Evolutionary conservation across 805 yeast genomes (phyloP), one percentile per base, ranked within the genome.

Genomic region (Kluyveromyces siamensis): DNA sequence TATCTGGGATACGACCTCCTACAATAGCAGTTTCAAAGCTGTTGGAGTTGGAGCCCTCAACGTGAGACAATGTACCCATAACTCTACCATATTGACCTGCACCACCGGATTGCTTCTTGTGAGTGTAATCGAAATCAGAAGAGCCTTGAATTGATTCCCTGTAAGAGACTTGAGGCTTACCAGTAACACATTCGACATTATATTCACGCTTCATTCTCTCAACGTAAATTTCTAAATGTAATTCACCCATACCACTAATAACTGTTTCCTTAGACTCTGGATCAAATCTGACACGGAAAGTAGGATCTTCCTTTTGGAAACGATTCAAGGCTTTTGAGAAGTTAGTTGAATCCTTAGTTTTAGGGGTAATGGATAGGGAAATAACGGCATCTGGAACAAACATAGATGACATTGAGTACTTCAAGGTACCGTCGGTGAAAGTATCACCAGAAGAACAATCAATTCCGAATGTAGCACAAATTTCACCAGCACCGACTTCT

Each of bases 401-500:
- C 99, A 93, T 93, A 6, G 97, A 88, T 49, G 95, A 81, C 98
- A 93, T 91, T 48, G 99, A 83, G 59, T 86, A 83, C 59, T 81
- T 75, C 48, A 81, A 73, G 13, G 76, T 74, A 48, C 93, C 96
- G 56, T 87, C 96, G 42, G 96, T 84, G 69, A 93, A 93, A 13
- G 98, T 88, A 64, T 93, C 99, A 63, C 99, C 99, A 13, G 99
- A 93, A 10, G 98, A 83, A 77, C 99, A 93, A 68, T 93, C 99
- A 58, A 93, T 87, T 71, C 99, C 99, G 61, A 93, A 93, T 50
- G 98, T 91, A 48, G 99, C 99, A 73, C 99, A 93, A 60, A 93
- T 93, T 73, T 93, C 99, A 67, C 99, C 99, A 30, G 98, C 91
- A 19, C 91, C 93, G 62, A 88, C 84, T 71, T 90, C 97, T 44